Evolutionary conservation across 2,329 filamentous ascomycete genomes (phyloP), one percentile per base, ranked within the genome.

Genomic region (Fusarium musae): DNA sequence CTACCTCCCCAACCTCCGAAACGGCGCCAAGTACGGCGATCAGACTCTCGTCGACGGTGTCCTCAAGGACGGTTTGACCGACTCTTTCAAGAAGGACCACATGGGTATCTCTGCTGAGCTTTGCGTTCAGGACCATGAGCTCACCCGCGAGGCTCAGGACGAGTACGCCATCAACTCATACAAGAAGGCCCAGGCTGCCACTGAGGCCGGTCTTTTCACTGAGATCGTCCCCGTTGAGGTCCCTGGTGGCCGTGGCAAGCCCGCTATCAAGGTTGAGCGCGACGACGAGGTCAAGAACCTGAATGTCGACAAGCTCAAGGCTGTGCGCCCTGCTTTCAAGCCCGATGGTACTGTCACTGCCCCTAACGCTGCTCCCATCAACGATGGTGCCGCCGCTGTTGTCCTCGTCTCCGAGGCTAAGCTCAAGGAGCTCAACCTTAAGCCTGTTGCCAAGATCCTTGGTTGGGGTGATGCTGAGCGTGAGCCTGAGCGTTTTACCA

Each of bases 271-370:
- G 72, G 87, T 99, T 65, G 92, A 94, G 79, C 91, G 92, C 78
- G 96, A 99, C 80, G 96, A 99, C 77, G 96, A 98, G 87, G 93
- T 95, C 79, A 97, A 97, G 89, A 98, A 98, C 86, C 90, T 96
- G 72, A 95, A 96, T 84, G 85, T 90, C 70, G 93, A 93, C 74
- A 96, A 96, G 86, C 91, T 97, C 75, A 93, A 93, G 81, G 87
- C 90, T 60, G 96, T 98, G 84, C 95, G 94, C 83, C 93, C 93
- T 57, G 93, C 91, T 70, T 96, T 96, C 86, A 90, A 92, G 80
- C 86, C 94, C 65, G 92, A 91, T 80, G 96, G 96, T 77, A 97
- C 95, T 73, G 93, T 99, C 78, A 99, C 96, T 36, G 95, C 96
- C 42, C 95, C 96, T 80, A 99, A 99, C 84, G 96, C 96, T 39